phyloP scores from a whole-genome alignment of 2,329 filamentous ascomycete species.

The Lasiodiplodia theobromae region DNA sequence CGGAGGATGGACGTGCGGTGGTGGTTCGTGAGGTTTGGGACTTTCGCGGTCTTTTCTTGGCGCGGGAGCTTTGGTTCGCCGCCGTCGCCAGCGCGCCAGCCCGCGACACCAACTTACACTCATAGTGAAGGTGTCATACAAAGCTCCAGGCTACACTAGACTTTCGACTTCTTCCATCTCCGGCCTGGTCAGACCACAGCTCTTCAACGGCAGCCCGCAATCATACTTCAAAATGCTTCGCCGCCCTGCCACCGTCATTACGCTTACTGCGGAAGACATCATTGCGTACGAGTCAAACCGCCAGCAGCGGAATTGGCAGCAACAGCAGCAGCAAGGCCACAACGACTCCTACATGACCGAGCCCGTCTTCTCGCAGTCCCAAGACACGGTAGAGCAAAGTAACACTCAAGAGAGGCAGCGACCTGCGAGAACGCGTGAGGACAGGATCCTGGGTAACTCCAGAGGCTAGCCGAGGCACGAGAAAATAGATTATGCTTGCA shows the following conservation, averaged over 20 bases:
- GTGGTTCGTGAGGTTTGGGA: constrained; percentile 23
- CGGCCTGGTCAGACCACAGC: not conserved
- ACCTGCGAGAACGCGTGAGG: constrained; percentile 25
- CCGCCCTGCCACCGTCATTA: constrained; percentile 71
- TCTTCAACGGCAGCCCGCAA: not conserved
- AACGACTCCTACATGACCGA: constrained; percentile 29
- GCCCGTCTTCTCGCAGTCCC: constrained; percentile 26
- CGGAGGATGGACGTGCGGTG: constrained; percentile 2
- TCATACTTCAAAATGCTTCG: constrained; percentile 63
- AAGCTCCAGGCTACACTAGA: not conserved
- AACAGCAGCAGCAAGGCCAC: constrained; percentile 31
- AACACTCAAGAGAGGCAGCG: constrained; percentile 3
- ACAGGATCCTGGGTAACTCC: constrained; percentile 31
- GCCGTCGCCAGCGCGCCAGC: not conserved
- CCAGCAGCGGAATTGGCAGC: constrained; percentile 42
- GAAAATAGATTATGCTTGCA: not conserved
- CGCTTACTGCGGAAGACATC: constrained; percentile 73
- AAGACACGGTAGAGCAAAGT: constrained; percentile 21
- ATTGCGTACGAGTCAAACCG: constrained; percentile 73
- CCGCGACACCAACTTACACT: not conserved
- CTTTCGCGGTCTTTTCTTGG: constrained; percentile 13
- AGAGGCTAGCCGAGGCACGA: constrained; percentile 5
- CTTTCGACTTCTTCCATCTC: not conserved
- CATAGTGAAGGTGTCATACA: not conserved
- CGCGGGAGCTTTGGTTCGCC: constrained; percentile 7